Evolutionary conservation across 2,329 filamentous ascomycete genomes (phyloP), one percentile per base, ranked within the genome.

Genomic region (Cercospora canescens): DNA sequence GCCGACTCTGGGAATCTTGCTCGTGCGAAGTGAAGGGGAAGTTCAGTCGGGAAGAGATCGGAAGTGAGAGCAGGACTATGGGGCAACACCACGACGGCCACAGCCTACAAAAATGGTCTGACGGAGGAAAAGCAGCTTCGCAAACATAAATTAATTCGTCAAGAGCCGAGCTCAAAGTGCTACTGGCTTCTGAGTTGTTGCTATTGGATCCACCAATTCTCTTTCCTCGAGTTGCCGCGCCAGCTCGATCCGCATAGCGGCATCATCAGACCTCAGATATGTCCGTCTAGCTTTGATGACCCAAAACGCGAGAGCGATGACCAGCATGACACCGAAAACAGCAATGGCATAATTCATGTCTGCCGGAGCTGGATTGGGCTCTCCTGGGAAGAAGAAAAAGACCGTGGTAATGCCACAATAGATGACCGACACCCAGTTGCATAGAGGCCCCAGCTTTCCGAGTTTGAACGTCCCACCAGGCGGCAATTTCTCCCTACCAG

Each of bases 301-400:
- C 84, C 84, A 87, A 66, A 86, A 86, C 0, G 74, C 78, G 1
- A 85, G 41, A 0, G 83, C 78, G 7, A 86, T 77, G 2, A 85
- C 76, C 60, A 86, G 68, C 84, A 86, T 85, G 24, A 86, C 79
- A 1, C 83, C 85, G 69, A 87, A 86, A 0, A 86, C 84, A 1
- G 82, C 85, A 69, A 86, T 86, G 6, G 85, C 85, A 70, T 82
- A 87, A 73, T 87, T 87, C 85, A 86, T 86, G 66, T 86, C 83
- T n/a, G 76, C 75, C 0, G 77, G 72, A 0, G 79, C 67, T 0
- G 85, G 84, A 64, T 80, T 80, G 0, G 84, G 85, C 0, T 64
- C 66, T 0, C 75, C 74, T 0, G 84, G 84, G 69, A 86, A 86
- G 72, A 86, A 83, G 79, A 86, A 86, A 74, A 86, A 86, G 28